Evolutionary conservation across 2,329 filamentous ascomycete species (phyloP).

Genomic region (Pyrenochaeta sp.): DNA sequence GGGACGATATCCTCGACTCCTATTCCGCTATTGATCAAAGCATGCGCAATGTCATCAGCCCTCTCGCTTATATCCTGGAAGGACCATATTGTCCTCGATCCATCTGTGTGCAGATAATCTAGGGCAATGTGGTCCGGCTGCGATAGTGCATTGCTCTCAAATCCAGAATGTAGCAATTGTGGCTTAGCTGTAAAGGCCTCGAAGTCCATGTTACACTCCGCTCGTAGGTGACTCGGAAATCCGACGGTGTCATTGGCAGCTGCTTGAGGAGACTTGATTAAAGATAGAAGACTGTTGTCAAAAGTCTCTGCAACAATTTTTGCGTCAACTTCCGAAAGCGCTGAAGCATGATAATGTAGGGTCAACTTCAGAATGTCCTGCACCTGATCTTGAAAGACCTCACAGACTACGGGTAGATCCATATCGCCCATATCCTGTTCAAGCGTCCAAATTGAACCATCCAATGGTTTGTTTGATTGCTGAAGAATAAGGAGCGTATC

Average conservation of each 20-base stretch:
- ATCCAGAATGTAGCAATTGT: constrained; percentile 47
- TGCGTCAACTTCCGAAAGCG: constrained; percentile 40
- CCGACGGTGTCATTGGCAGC: constrained; percentile 31
- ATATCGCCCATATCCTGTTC: constrained; percentile 67
- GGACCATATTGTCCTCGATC: constrained; percentile 42
- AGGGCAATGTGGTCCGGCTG: constrained; percentile 45
- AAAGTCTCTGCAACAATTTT: constrained; percentile 39
- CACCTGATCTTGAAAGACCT: constrained; percentile 68
- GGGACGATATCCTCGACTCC: constrained; percentile 45
- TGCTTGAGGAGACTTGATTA: constrained; percentile 29
- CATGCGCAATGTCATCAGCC: constrained; percentile 46
- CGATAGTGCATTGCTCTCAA: constrained; percentile 46
- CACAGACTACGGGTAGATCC: constrained; percentile 80
- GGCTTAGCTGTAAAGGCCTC: constrained; percentile 8
- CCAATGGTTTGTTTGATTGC: constrained; percentile 59
- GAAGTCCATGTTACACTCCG: constrained; percentile 35
- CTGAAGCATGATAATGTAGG: constrained; percentile 63
- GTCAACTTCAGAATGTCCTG: constrained; percentile 65
- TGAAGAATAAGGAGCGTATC: constrained; percentile 85
- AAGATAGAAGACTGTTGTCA: constrained; percentile 32
- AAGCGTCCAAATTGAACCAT: constrained; percentile 61
- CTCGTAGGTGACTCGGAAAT: constrained; percentile 31
- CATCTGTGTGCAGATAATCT: constrained; percentile 48
- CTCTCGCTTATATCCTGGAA: constrained; percentile 38
- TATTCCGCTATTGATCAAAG: constrained; percentile 32